Evolutionary conservation across 495 filamentous ascomycete genomes (phyloP), one percentile per base, ranked within the genome.

Genomic region (Cercophora samala): DNA sequence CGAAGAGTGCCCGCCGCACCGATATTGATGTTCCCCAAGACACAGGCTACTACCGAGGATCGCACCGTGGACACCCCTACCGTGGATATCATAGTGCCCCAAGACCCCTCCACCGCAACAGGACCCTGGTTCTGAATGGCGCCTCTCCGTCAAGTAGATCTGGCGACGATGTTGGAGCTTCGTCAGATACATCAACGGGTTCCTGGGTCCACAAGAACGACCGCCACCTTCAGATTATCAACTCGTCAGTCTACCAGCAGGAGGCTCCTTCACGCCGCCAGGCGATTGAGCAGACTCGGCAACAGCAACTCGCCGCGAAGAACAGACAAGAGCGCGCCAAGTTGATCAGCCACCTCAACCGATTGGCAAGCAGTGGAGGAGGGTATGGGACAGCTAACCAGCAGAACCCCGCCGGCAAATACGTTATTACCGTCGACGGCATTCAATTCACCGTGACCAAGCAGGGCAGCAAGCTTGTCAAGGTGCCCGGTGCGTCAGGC

Each of bases 221-320:
- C 69, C 90, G 92, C 62, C 92, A 96, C 70, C 86, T 93, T 78
- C 93, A 97, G 76, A 78, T 97, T 59, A 97, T 97, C 78, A 97
- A 96, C 73, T 84, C 88, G 19, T 84, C 88, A 2, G 84, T 96
- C 17, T 96, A 91, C 77, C 89, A 96, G 70, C 89, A 91, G 76
- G 87, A 91, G 64, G 82, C 83, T 1, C 86, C 88, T 69, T 83
- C 86, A n/a, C 83, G 91, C 46, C 81, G 87, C 1, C 88, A 87
- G 72, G 92, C 91, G 11, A 89, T 95, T 60, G 89, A 92, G 68
- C 85, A 90, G 69, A 90, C 89, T 2, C 80, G 85, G 22, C 84
- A 85, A 68, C 81, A 86, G 56, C 90, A 88, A 69, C 80, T 85
- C 46, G 74, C 82, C 22, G 77, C 84, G 73, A 84, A 79, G 71